Evolutionary conservation across 176 grass and related monocot genomes (phyloP).

Genomic region (Triticum urartu): DNA sequence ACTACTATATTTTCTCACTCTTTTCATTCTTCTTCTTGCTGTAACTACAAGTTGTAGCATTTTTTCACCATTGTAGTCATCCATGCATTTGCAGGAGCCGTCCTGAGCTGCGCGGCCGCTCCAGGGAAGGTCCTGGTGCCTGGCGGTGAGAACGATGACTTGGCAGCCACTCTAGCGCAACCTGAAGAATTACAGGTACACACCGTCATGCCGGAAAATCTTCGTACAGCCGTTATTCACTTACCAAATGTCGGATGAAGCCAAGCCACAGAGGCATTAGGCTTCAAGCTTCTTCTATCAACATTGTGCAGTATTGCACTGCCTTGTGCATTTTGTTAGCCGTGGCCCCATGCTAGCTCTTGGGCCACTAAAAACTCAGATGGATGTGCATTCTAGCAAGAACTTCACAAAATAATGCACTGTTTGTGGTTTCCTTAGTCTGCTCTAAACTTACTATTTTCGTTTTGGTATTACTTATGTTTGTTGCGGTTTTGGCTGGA

Average conservation of each 20-base stretch:
- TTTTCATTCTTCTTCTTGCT: background rate
- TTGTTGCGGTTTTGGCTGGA: too few species aligned
- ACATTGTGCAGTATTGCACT: background rate
- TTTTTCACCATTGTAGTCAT: background rate
- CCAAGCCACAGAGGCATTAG: background rate
- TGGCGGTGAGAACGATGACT: constrained; percentile 47
- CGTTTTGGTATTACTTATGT: background rate
- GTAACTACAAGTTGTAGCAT: background rate
- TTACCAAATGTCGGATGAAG: constrained; percentile 2
- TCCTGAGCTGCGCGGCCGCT: constrained; percentile 38
- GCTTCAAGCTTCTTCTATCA: background rate
- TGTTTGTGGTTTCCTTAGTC: background rate
- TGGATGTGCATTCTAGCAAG: background rate
- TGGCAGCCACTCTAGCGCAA: background rate
- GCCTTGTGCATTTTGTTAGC: constrained; percentile 6
- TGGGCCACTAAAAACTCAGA: constrained; percentile 17
- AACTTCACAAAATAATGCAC: background rate
- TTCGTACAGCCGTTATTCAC: background rate
- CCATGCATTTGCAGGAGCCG: constrained; percentile 38
- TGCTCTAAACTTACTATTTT: background rate
- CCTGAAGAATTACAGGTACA: constrained; percentile 47
- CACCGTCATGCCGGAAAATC: background rate
- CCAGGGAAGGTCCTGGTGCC: constrained; percentile 78
- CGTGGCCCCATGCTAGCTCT: background rate
- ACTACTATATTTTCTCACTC: background rate